A percentile compares a stretch with the other conserved stretches of the same genome.
Evolutionary conservation across 352 stramenopile species (phyloP).

Genomic region (Phytophthora pinifolia): DNA sequence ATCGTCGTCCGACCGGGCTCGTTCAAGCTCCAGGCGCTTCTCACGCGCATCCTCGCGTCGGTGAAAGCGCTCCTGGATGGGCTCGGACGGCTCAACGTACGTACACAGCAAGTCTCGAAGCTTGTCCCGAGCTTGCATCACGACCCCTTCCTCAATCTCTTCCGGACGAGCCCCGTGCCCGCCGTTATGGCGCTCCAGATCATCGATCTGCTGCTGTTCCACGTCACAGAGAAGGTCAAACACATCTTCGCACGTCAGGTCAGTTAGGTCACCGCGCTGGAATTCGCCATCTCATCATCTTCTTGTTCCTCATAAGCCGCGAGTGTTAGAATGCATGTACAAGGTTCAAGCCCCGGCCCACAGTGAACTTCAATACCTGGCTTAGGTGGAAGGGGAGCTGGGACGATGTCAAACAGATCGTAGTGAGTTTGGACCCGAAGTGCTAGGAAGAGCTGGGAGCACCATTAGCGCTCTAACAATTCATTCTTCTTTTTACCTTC

Average conservation of each 20-base stretch:
- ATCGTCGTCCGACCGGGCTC: conserved; percentile 24
- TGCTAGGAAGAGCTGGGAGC: no score
- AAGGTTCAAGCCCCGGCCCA: no score
- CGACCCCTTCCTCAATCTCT: conserved; percentile 16
- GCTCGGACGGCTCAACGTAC: conserved; percentile 43
- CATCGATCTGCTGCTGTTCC: conserved; percentile 20
- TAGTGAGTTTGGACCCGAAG: no score
- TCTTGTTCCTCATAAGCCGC: no score
- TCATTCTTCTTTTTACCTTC: no score
- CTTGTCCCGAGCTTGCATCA: conserved; percentile 25
- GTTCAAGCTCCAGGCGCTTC: conserved; percentile 25
- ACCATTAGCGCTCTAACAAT: no score
- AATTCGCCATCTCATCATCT: no score
- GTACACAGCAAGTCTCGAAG: conserved; percentile 43
- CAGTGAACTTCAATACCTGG: no score
- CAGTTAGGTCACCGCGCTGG: no score
- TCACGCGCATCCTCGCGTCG: conserved; percentile 35
- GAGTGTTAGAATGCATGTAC: no score
- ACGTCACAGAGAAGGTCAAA: conserved; percentile 66
- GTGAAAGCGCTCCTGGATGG: conserved; percentile 50
- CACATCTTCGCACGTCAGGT: conserved; percentile 57
- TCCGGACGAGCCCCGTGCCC: conserved; percentile 1
- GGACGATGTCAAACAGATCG: no score
- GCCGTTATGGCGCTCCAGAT: conserved; percentile 9
- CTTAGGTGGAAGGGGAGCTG: no score